phyloP scores from a whole-genome alignment of 257 asterid genomes.

The Jacaranda copaia region DNA sequence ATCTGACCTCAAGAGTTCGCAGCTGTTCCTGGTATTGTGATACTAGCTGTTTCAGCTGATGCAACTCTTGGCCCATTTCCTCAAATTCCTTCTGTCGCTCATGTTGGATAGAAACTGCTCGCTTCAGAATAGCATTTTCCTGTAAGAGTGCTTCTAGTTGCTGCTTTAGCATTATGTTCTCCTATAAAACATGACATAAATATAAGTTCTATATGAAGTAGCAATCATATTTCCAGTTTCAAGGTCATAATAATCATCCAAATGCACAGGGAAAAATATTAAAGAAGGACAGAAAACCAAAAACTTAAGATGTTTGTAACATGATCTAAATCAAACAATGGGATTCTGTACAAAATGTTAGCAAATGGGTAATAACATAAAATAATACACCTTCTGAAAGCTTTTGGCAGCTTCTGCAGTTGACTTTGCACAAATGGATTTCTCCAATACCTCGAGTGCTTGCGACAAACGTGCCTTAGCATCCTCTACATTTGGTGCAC shows the following conservation, averaged over 20 bases:
- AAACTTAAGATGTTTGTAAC: background rate
- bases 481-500: conserved; percentile 56
- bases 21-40: conserved; percentile 92
- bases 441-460: conserved; percentile 67
- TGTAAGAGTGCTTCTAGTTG: conserved; percentile 74
- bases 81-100: conserved; percentile 92
- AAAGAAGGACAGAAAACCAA: conserved; percentile 1
- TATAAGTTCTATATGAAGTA: conserved; percentile 3
- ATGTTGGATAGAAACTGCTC: conserved; percentile 85
- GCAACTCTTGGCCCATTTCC: conserved; percentile 76
- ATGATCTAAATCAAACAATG: conserved; percentile 5
- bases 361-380: conserved; percentile 13
- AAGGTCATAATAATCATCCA: conserved; percentile 5
- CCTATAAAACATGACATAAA: conserved; percentile 50
- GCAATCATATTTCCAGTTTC: background rate
- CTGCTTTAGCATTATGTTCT: conserved; percentile 70
- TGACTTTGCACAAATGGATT: conserved; percentile 59
- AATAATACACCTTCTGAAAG: conserved; percentile 67
- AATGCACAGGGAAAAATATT: background rate
- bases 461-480: conserved; percentile 63
- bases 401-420: conserved; percentile 66
- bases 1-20: conserved; percentile 89
- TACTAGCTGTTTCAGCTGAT: conserved; percentile 81
- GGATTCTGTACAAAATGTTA: conserved; percentile 1
- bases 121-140: conserved; percentile 77